Percentiles rank a stretch among this genome's conserved stretches.
phyloP scores from a whole-genome alignment of 345 rosid species.

The Brassica carinata region DNA sequence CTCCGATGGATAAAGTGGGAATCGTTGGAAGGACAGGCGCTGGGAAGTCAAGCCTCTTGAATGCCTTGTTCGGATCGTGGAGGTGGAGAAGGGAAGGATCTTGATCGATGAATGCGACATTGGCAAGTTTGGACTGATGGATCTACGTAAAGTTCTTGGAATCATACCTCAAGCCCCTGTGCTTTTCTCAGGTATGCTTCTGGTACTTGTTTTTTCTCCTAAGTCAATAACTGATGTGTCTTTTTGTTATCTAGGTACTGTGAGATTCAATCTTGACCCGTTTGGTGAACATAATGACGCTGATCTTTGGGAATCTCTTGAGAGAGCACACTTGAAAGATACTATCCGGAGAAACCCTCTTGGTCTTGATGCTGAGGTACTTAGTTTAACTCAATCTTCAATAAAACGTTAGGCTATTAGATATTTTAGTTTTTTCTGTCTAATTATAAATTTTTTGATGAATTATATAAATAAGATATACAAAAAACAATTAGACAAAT shows the following conservation, averaged over 20 bases:
- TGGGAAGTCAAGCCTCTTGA: constrained; percentile 87
- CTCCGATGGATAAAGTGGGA: constrained; percentile 86
- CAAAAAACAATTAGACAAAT: neutral
- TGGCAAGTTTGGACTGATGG: constrained; percentile 70
- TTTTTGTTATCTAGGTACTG: constrained; percentile 45
- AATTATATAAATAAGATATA: too few relatives aligned
- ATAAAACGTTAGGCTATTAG: too few relatives aligned
- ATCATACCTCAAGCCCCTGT: constrained; percentile 90
- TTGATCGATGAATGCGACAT: constrained; percentile 77
- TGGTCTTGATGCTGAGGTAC: constrained; percentile 47
- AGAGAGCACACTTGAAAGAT: constrained; percentile 41
- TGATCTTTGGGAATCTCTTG: constrained; percentile 58
- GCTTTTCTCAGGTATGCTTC: constrained; percentile 58
- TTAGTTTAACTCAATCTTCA: neutral
- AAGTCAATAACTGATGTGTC: neutral
- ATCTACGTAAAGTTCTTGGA: constrained; percentile 72
- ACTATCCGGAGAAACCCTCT: constrained; percentile 43
- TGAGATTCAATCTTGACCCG: constrained; percentile 83
- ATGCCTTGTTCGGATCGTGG: constrained; percentile 81
- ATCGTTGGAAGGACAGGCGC: constrained; percentile 94
- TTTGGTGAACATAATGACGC: constrained; percentile 67
- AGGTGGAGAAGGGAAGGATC: constrained; percentile 70
- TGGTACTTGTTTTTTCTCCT: neutral
- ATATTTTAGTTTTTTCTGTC: too few relatives aligned
- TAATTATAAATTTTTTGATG: too few relatives aligned